These are phyloP conservation scores for Zoysia matrella DNA, from an alignment of 202 grass and related monocot species.

Conservation along the genomic window DNA sequence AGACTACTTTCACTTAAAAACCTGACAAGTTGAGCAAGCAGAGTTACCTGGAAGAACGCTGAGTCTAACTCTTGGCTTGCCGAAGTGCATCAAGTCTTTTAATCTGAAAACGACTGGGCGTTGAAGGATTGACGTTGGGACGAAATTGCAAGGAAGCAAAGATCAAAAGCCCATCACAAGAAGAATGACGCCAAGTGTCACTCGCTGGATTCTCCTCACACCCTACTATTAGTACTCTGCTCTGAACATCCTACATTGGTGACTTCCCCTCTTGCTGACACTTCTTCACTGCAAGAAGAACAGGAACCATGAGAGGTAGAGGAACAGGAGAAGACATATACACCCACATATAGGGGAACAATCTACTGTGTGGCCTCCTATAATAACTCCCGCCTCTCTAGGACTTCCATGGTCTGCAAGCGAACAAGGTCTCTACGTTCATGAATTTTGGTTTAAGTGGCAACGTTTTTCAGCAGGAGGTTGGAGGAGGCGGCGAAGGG, in stretches of 20 bases:
- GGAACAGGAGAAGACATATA: background rate
- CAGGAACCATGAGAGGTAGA: slow-evolving; percentile 41
- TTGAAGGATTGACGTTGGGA: background rate
- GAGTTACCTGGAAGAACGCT: slow-evolving; percentile 10
- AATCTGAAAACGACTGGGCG: slow-evolving; percentile 29
- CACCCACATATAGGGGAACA: slow-evolving; percentile 31
- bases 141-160: slow-evolving; percentile 20
- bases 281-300: background rate
- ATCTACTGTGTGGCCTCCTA: background rate
- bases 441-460: slow-evolving; percentile 52
- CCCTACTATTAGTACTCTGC: no score
- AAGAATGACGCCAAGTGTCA: slow-evolving; percentile 34
- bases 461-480: slow-evolving; percentile 46
- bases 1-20: slow-evolving; percentile 20
- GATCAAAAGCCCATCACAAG: slow-evolving; percentile 39
- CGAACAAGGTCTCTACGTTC: slow-evolving; percentile 30
- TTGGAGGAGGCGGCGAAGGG: slow-evolving; percentile 6
- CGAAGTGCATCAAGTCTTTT: slow-evolving; percentile 31
- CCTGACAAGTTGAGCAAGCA: slow-evolving; percentile 2
- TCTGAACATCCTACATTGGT: no score
- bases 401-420: slow-evolving; percentile 21
- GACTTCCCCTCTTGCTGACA: background rate
- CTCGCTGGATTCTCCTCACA: no score
- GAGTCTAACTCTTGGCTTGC: background rate
- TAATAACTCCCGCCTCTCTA: background rate